These are phyloP conservation scores for Syzygium oleosum DNA, from an alignment of 345 rosid genomes.

Conservation along the genomic window DNA sequence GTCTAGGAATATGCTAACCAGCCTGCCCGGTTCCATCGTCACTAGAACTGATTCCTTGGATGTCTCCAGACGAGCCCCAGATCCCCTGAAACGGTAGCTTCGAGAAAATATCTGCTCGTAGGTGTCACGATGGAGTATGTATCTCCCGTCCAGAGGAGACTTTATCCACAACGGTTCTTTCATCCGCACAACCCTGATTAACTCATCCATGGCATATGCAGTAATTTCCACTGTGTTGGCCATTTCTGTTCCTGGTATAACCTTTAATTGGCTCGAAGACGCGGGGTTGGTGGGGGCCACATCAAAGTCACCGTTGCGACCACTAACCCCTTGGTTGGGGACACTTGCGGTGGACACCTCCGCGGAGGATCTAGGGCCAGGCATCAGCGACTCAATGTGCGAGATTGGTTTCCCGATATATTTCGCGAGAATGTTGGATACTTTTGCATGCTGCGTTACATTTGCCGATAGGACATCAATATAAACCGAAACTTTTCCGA, in stretches of 20 bases:
- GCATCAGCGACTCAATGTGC: conserved; percentile 1
- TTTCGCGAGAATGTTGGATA: conserved; percentile 20
- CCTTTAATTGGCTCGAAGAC: neutral
- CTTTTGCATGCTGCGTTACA: conserved; percentile 29
- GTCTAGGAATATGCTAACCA: conserved; percentile 45
- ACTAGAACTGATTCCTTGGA: conserved; percentile 41
- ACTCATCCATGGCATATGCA: conserved; percentile 40
- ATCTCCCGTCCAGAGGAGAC: conserved; percentile 20
- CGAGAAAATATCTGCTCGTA: conserved; percentile 31
- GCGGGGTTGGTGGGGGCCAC: neutral
- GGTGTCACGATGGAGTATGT: conserved; percentile 20
- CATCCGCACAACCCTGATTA: conserved; percentile 25
- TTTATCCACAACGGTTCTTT: conserved; percentile 54
- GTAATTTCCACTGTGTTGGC: conserved; percentile 30
- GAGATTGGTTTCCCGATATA: conserved; percentile 25
- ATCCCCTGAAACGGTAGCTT: conserved; percentile 13
- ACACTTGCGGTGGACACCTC: neutral
- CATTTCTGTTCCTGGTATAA: conserved; percentile 26
- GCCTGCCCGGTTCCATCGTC: conserved; percentile 19
- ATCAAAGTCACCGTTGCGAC: conserved; percentile 1
- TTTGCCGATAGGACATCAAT: neutral
- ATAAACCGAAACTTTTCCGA: neutral
- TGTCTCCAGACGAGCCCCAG: conserved; percentile 45
- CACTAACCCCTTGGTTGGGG: neutral
- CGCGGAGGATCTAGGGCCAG: neutral